phyloP scores from a whole-genome alignment of 2,329 filamentous ascomycete species.

The Rhinocladiella mackenziei region DNA sequence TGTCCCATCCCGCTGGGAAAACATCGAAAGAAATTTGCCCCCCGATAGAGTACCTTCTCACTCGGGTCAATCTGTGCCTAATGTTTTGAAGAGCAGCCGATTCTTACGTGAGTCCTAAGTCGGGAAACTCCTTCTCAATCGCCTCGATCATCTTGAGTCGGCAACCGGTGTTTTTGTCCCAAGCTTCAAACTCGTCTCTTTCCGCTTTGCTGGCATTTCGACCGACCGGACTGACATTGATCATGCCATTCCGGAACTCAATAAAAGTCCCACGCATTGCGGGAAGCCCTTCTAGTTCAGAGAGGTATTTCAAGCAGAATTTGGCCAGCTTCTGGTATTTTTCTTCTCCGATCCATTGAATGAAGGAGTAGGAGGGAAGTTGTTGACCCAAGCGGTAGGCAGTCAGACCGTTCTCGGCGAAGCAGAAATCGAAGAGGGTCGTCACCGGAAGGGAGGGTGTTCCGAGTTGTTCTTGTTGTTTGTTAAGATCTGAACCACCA shows the following conservation, averaged over 20 bases:
- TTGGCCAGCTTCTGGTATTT: slow-evolving; percentile 61
- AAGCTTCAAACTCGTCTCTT: slow-evolving; percentile 75
- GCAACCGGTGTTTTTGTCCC: slow-evolving; percentile 73
- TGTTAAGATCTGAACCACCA: slow-evolving; percentile 83
- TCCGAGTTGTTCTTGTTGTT: slow-evolving; percentile 96
- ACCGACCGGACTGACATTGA: slow-evolving; percentile 61
- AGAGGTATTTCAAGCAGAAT: slow-evolving; percentile 59
- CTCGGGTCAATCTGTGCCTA: slow-evolving; percentile 3
- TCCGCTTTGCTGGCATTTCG: slow-evolving; percentile 80
- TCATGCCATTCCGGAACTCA: slow-evolving; percentile 64
- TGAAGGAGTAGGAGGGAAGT: slow-evolving; percentile 79
- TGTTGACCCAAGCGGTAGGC: slow-evolving; percentile 77
- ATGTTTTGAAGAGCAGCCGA: neutral
- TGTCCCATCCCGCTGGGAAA: slow-evolving; percentile 96
- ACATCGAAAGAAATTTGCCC: slow-evolving; percentile 98
- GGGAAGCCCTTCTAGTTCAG: slow-evolving; percentile 55
- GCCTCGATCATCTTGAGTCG: slow-evolving; percentile 70
- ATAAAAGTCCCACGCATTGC: slow-evolving; percentile 64
- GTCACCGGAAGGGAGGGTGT: slow-evolving; percentile 65
- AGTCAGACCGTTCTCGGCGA: slow-evolving; percentile 92
- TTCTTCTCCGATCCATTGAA: slow-evolving; percentile 82
- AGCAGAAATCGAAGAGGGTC: slow-evolving; percentile 93
- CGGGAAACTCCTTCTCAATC: slow-evolving; percentile 74
- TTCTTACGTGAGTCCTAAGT: slow-evolving; percentile 77
- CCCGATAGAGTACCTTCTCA: slow-evolving; percentile 76